phyloP scores from a whole-genome alignment of 2,329 filamentous ascomycete genomes.

The Penicillium hesseltinei region DNA sequence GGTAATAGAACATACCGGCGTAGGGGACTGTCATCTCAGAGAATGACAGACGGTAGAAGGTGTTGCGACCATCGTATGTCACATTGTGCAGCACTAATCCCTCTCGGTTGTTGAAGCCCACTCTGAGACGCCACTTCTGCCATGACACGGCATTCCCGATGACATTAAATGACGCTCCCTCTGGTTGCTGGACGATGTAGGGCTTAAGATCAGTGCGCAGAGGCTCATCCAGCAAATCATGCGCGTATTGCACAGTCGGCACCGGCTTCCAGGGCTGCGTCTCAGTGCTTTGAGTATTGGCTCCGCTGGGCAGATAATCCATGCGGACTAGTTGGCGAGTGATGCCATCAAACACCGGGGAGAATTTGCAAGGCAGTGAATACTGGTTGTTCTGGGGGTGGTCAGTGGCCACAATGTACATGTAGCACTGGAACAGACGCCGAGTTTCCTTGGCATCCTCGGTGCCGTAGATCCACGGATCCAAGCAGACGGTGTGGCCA shows the following conservation, averaged over 20 bases:
- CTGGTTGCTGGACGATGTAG: slow-evolving; percentile 62
- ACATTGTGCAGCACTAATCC: slow-evolving; percentile 69
- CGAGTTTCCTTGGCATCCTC: slow-evolving; percentile 40
- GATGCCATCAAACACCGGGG: slow-evolving; percentile 54
- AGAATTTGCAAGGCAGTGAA: slow-evolving; percentile 37
- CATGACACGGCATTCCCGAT: slow-evolving; percentile 58
- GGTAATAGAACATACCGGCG: slow-evolving; percentile 31
- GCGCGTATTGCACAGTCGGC: slow-evolving; percentile 52
- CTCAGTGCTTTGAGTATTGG: slow-evolving; percentile 58
- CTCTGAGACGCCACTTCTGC: slow-evolving; percentile 65
- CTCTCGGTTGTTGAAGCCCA: slow-evolving; percentile 63
- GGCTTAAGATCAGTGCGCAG: slow-evolving; percentile 66
- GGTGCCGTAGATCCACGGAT: slow-evolving; percentile 69
- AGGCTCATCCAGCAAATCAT: slow-evolving; percentile 65
- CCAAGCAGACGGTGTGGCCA: slow-evolving; percentile 56
- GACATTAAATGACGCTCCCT: slow-evolving; percentile 62
- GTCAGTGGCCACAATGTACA: slow-evolving; percentile 38
- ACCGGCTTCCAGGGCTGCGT: slow-evolving; percentile 58
- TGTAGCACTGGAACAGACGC: slow-evolving; percentile 43
- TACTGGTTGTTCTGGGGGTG: slow-evolving; percentile 42
- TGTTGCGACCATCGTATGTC: slow-evolving; percentile 59
- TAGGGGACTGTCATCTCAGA: slow-evolving; percentile 63
- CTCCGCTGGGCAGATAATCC: slow-evolving; percentile 66
- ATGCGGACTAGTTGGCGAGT: slow-evolving; percentile 66
- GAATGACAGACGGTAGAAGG: slow-evolving; percentile 67